A percentile compares a stretch with the other conserved stretches of the same genome.
Evolutionary conservation across 78 protist genomes (phyloP).

Genomic region (Dictyostelium firmibasis): DNA sequence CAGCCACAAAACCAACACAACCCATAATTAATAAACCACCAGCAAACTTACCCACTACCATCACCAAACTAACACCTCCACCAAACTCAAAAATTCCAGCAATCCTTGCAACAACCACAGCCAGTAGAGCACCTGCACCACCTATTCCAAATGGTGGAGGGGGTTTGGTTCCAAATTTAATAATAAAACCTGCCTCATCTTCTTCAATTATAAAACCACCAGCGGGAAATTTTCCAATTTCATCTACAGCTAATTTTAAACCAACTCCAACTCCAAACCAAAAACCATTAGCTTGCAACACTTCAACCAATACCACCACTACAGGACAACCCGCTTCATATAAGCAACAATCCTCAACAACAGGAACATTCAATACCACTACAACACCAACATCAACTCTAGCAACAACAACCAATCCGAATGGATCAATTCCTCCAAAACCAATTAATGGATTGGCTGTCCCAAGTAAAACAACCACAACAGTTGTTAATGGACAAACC

Average conservation of each 20-base stretch:
- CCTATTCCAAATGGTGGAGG: not conserved
- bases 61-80: not conserved
- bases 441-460: not conserved
- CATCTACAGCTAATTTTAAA: not conserved
- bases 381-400: not conserved
- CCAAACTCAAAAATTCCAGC: not conserved
- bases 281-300: not conserved
- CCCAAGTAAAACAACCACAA: not conserved
- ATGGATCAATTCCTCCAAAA: not conserved
- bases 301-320: not conserved
- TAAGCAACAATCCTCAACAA: not conserved
- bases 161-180: not conserved
- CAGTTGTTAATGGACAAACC: conserved; percentile 2
- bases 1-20: not conserved
- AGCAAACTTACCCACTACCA: not conserved
- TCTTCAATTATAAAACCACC: not conserved
- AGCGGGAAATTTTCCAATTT: not conserved
- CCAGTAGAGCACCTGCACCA: conserved; percentile 4
- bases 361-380: not conserved
- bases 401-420: not conserved
- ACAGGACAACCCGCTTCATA: not conserved
- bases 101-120: conserved; percentile 15
- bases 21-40: not conserved
- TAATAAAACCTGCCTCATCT: not conserved
- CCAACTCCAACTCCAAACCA: not conserved